phyloP scores from a whole-genome alignment of 2,329 filamentous ascomycete genomes.

The Coniochaeta sp. region DNA sequence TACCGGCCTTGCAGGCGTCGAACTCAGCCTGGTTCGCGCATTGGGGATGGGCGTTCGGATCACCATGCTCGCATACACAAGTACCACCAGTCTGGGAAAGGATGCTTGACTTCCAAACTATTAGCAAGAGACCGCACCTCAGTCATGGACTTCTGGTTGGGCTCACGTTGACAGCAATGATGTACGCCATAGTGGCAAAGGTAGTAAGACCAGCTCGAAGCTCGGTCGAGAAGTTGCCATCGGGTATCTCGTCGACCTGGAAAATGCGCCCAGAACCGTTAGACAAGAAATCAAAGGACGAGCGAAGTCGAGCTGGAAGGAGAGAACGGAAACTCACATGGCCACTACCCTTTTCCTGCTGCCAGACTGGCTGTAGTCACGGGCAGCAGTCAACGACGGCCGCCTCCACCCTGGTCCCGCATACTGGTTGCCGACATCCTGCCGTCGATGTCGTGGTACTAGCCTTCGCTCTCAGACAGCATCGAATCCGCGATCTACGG shows the following conservation, averaged over 20 bases:
- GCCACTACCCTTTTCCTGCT: constrained; percentile 58
- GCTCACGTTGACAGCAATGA: constrained; percentile 63
- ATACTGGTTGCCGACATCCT: no score
- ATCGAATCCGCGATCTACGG: no score
- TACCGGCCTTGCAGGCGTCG: constrained; percentile 39
- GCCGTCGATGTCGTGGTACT: no score
- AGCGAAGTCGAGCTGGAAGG: no score
- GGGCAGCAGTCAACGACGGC: no score
- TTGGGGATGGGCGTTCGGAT: constrained; percentile 21
- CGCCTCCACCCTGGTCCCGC: no score
- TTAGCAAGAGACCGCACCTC: constrained; percentile 10
- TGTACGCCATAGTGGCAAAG: constrained; percentile 78
- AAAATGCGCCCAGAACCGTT: no score
- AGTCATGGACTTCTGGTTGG: constrained; percentile 11
- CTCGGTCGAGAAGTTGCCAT: constrained; percentile 68
- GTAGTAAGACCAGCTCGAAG: constrained; percentile 75
- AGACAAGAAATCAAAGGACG: not conserved
- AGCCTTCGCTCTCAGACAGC: no score
- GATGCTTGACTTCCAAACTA: constrained; percentile 53
- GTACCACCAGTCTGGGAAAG: constrained; percentile 71
- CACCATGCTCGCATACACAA: constrained; percentile 55
- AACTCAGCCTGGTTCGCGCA: constrained; percentile 43
- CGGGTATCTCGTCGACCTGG: constrained; percentile 48
- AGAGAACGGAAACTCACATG: constrained; percentile 48
- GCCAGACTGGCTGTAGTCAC: no score